These are phyloP conservation scores for Botrytis sinoallii DNA, from an alignment of 2,329 filamentous ascomycete genomes.

Conservation along the genomic window DNA sequence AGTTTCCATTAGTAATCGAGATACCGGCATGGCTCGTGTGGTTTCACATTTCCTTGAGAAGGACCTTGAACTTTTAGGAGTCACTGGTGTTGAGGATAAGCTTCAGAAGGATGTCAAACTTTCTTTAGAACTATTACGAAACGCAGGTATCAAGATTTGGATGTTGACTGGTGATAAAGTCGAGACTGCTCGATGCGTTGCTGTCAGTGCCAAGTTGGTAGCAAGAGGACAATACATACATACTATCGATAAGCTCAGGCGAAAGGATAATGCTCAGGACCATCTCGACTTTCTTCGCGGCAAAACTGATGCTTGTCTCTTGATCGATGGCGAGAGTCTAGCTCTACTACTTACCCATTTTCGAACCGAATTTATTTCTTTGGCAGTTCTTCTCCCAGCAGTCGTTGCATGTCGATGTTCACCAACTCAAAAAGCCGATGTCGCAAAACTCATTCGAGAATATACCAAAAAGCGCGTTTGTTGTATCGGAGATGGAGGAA, in stretches of 20 bases:
- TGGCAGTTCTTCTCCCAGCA: conserved; percentile 82
- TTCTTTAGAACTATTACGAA: conserved; percentile 88
- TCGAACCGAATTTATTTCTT: conserved; percentile 78
- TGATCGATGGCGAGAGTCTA: conserved; percentile 93
- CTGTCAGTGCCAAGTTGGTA: conserved; percentile 90
- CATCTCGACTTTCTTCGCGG: conserved; percentile 83
- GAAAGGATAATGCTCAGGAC: conserved; percentile 81
- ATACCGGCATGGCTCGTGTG: conserved; percentile 75
- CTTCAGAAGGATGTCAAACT: conserved; percentile 94
- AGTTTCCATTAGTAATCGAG: conserved; percentile 74
- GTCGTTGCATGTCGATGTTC: conserved; percentile 97
- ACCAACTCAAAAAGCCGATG: conserved; percentile 93
- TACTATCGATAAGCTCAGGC: conserved; percentile 80
- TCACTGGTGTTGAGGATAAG: conserved; percentile 97
- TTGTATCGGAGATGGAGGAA: conserved; percentile 96
- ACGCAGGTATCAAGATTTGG: conserved; percentile 98
- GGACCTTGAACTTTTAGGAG: conserved; percentile 89
- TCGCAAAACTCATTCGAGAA: conserved; percentile 84
- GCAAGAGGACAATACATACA: conserved; percentile 93
- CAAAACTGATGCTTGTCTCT: conserved; percentile 81
- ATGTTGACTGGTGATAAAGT: conserved; percentile 99
- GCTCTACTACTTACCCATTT: conserved; percentile 80
- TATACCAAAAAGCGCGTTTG: conserved; percentile 94
- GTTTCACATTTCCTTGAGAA: conserved; percentile 79
- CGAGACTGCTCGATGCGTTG: conserved; percentile 94